Evolutionary conservation across 495 filamentous ascomycete genomes (phyloP).

Genomic region (Aspergillus campestris): DNA sequence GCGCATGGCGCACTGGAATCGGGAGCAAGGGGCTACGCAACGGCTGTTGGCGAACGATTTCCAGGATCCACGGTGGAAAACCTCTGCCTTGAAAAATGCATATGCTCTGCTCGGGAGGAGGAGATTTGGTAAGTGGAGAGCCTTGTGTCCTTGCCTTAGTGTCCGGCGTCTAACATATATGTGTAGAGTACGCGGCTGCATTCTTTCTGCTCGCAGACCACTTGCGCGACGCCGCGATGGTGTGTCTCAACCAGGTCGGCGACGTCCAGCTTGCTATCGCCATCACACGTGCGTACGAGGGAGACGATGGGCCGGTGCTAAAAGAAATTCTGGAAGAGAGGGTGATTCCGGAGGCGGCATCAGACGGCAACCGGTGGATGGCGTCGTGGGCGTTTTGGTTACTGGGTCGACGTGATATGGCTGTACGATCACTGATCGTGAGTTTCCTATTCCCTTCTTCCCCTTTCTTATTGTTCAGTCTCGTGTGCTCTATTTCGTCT

Average conservation of each 20-base stretch:
- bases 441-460: conserved; percentile 5
- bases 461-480: no score
- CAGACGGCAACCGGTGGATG: conserved; percentile 85
- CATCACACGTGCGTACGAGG: conserved; percentile 80
- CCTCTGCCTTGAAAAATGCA: conserved; percentile 89
- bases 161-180: conserved; percentile 2
- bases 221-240: conserved; percentile 73
- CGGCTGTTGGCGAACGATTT: conserved; percentile 82
- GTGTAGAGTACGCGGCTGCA: conserved; percentile 80
- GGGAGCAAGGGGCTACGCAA: conserved; percentile 71
- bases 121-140: conserved; percentile 58
- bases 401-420: conserved; percentile 72
- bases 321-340: conserved; percentile 68
- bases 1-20: conserved; percentile 90
- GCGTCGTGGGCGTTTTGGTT: conserved; percentile 97
- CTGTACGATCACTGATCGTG: conserved; percentile 72
- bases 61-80: conserved; percentile 75
- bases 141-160: not conserved
- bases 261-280: conserved; percentile 90
- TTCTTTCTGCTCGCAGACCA: conserved; percentile 92
- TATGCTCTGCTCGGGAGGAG: conserved; percentile 92
- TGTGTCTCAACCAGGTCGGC: conserved; percentile 74
- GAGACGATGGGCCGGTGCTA: conserved; percentile 70
- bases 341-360: conserved; percentile 67
- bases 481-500: no score